These are phyloP conservation scores for Tanozyma kutaoensis DNA, from an alignment of 805 yeast genomes.

Conservation along the genomic window DNA sequence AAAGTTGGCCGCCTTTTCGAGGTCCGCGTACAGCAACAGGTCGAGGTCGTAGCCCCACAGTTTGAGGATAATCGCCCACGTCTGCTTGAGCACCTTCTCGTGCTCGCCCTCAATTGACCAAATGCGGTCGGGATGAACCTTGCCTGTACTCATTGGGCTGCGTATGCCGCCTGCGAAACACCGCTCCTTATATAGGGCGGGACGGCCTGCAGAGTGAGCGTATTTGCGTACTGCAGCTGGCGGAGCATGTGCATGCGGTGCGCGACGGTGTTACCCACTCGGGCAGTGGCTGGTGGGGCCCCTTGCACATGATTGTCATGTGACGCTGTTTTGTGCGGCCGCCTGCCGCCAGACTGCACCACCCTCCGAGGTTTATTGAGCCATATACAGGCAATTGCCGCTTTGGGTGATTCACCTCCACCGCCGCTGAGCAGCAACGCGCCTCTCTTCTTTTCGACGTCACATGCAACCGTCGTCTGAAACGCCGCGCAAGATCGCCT, in stretches of 20 bases:
- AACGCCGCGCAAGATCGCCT: too few species aligned
- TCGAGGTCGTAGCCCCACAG: conserved; percentile 11
- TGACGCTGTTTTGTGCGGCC: too few species aligned
- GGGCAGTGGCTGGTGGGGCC: not conserved
- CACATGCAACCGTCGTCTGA: too few species aligned
- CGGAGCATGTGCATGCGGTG: not conserved
- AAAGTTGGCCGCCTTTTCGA: conserved; percentile 3
- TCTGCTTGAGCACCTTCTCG: conserved; percentile 52
- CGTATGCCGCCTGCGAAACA: too few species aligned
- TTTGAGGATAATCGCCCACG: conserved; percentile 54
- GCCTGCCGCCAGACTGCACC: too few species aligned
- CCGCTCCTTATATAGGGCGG: not conserved
- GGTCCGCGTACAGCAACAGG: conserved; percentile 3
- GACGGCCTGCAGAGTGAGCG: not conserved
- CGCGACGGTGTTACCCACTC: not conserved
- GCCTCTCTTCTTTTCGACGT: too few species aligned
- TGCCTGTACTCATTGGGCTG: conserved; percentile 1
- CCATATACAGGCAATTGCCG: too few species aligned
- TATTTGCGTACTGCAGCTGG: not conserved
- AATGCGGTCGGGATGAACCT: conserved; percentile 5
- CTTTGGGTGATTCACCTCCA: too few species aligned
- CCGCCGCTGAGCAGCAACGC: too few species aligned
- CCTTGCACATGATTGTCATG: too few species aligned
- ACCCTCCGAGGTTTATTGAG: too few species aligned
- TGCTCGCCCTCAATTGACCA: conserved; percentile 31